Conservation (phyloP, 306 rosid genomes). For the Cercis canadensis region DNA sequence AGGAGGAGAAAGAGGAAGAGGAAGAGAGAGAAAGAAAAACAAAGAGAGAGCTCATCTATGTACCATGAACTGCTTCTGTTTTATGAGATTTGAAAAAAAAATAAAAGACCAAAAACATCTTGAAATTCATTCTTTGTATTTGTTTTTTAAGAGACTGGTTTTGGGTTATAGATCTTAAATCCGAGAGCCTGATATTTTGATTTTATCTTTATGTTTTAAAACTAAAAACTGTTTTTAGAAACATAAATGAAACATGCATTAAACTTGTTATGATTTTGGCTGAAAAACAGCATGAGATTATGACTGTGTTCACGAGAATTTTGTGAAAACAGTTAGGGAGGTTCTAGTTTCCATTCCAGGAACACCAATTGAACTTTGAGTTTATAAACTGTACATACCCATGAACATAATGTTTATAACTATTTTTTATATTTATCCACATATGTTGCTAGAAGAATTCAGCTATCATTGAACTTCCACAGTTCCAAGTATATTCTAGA, state of each 20-base stretch:
- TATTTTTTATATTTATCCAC: conserved; percentile 1
- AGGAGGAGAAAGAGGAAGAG: no score
- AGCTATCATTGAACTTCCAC: conserved; percentile 1
- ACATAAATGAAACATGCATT: neutral
- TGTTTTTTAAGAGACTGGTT: no score
- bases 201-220: neutral
- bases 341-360: conserved; percentile 18
- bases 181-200: neutral
- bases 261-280: neutral
- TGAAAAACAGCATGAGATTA: conserved; percentile 12
- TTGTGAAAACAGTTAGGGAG: conserved; percentile 2
- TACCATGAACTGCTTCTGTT: no score
- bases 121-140: no score
- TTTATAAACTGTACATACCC: conserved; percentile 11
- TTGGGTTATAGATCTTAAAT: neutral
- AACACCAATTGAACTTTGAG: conserved; percentile 15
- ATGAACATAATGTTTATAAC: conserved; percentile 29
- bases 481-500: conserved; percentile 7
- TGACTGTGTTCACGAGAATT: neutral
- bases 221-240: no score
- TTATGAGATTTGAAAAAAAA: no score
- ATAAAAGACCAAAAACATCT: no score
- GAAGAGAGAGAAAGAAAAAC: no score
- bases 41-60: no score
- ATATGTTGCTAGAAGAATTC: conserved; percentile 9